Conservation (phyloP, 176 grass and related monocot species). For the Carex scoparia region DNA sequence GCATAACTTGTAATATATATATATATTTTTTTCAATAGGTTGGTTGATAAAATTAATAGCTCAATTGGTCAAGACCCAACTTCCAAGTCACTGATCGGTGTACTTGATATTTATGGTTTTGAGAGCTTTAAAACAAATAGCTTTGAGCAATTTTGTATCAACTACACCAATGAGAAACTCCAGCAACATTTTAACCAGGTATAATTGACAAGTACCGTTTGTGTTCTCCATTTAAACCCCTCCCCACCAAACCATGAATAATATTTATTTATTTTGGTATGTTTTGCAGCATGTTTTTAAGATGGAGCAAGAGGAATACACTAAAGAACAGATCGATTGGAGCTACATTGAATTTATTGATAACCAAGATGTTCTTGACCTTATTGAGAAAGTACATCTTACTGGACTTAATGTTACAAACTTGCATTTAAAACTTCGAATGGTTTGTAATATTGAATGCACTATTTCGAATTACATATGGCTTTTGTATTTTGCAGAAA, state of each 20-base stretch:
- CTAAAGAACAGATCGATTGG: slow-evolving; percentile 99
- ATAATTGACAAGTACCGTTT: slow-evolving; percentile 30
- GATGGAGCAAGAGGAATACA: slow-evolving; percentile 99
- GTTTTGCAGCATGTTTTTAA: slow-evolving; percentile 97
- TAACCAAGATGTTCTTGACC: slow-evolving; percentile 99
- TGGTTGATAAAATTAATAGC: slow-evolving; percentile 96
- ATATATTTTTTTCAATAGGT: slow-evolving; percentile 39
- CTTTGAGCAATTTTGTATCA: slow-evolving; percentile 99
- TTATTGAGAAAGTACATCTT: slow-evolving; percentile 86
- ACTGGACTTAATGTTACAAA: slow-evolving; percentile 9
- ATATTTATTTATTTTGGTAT: slow-evolving; percentile 29
- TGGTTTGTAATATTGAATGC: not conserved
- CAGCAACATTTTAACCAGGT: slow-evolving; percentile 99
- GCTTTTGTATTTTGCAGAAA: slow-evolving; percentile 58
- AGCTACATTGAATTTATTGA: slow-evolving; percentile 99
- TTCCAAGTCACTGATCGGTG: slow-evolving; percentile 93
- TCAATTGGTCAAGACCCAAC: slow-evolving; percentile 92
- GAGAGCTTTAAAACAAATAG: slow-evolving; percentile 99
- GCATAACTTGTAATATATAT: not conserved
- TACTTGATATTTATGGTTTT: slow-evolving; percentile 99
- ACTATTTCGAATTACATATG: not conserved
- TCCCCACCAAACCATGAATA: slow-evolving; percentile 9
- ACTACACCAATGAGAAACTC: slow-evolving; percentile 97
- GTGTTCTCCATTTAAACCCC: slow-evolving; percentile 14
- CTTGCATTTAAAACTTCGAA: slow-evolving; percentile 6